These are phyloP conservation scores for Tanacetum coccineum DNA, from an alignment of 129 eudicot species.

Conservation along the genomic window DNA sequence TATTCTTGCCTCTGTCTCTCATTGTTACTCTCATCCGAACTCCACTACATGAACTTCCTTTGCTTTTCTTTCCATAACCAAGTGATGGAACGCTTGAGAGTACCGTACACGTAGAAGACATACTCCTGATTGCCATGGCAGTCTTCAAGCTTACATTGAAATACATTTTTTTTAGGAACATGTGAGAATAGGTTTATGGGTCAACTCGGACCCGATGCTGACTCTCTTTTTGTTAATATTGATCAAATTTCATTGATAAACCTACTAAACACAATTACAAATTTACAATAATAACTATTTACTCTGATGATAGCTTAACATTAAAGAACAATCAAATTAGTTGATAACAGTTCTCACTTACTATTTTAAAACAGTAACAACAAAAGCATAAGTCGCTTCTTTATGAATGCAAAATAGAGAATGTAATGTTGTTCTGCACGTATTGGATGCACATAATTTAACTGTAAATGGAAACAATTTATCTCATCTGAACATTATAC, in stretches of 20 bases:
- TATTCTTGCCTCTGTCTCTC: slow-evolving; percentile 73
- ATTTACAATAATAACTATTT: not conserved
- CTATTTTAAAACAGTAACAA: too few relatives aligned
- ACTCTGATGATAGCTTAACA: not conserved
- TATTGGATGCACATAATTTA: too few relatives aligned
- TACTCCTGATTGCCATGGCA: slow-evolving; percentile 20
- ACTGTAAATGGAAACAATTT: too few relatives aligned
- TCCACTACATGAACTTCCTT: slow-evolving; percentile 3
- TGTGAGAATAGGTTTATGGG: not conserved
- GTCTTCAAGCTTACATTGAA: slow-evolving; percentile 16
- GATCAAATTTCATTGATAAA: not conserved
- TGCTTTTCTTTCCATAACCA: slow-evolving; percentile 1
- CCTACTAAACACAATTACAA: not conserved
- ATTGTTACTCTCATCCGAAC: slow-evolving; percentile 31
- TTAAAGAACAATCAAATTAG: too few relatives aligned
- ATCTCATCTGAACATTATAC: not conserved
- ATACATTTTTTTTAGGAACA: not conserved
- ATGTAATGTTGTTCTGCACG: too few relatives aligned
- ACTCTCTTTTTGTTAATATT: not conserved
- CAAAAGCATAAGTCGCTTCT: too few relatives aligned
- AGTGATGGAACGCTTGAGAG: slow-evolving; percentile 6
- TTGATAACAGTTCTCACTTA: too few relatives aligned
- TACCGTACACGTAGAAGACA: not conserved
- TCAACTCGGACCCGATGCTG: not conserved
- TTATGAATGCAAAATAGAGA: too few relatives aligned